Conservation (phyloP, 768 basidiomycete species). For the Boletus insuetus region DNA sequence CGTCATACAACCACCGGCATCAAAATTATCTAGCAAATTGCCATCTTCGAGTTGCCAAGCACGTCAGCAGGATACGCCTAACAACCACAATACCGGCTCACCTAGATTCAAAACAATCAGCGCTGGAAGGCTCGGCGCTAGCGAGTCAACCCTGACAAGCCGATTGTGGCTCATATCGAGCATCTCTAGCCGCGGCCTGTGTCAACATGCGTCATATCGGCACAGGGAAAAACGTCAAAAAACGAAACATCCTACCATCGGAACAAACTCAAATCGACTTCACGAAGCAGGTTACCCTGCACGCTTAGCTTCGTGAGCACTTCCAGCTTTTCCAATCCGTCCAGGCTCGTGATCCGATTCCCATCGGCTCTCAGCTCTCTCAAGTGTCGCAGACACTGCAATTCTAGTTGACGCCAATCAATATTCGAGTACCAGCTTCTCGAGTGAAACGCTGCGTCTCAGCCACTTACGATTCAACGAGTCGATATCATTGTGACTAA, state of each 20-base stretch:
- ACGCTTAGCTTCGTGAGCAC: slow-evolving; percentile 82
- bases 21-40: slow-evolving; percentile 61
- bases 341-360: slow-evolving; percentile 71
- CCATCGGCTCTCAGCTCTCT: slow-evolving; percentile 89
- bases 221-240: slow-evolving; percentile 3
- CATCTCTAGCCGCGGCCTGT: slow-evolving; percentile 67
- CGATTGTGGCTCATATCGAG: slow-evolving; percentile 79
- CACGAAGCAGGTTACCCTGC: slow-evolving; percentile 66
- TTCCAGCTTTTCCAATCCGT: slow-evolving; percentile 78
- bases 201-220: slow-evolving; percentile 7
- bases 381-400: slow-evolving; percentile 79
- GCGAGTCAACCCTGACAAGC: slow-evolving; percentile 54
- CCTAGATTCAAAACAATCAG: slow-evolving; percentile 81
- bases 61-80: slow-evolving; percentile 16
- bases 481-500: slow-evolving; percentile 87
- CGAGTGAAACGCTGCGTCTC: background rate
- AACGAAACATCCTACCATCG: slow-evolving; percentile 53
- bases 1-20: slow-evolving; percentile 53
- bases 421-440: background rate
- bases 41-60: slow-evolving; percentile 50
- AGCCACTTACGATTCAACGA: slow-evolving; percentile 74
- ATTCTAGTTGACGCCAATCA: slow-evolving; percentile 49
- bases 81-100: slow-evolving; percentile 41
- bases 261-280: slow-evolving; percentile 56
- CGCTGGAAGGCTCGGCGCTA: slow-evolving; percentile 54